Evolutionary conservation across 345 rosid species (phyloP), one percentile per base, ranked within the genome.

Genomic region (Jatropha curcas): DNA sequence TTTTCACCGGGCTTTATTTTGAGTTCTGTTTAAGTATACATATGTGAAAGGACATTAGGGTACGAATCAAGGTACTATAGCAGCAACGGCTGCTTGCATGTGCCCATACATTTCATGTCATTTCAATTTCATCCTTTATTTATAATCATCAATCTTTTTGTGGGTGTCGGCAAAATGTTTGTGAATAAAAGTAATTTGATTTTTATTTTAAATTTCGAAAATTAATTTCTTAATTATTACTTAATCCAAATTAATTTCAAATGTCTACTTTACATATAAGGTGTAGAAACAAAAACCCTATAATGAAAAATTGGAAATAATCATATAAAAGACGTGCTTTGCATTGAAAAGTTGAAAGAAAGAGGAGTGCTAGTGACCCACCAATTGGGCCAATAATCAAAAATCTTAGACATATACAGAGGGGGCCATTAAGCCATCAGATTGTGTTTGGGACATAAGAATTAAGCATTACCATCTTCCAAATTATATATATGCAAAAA

Each of bases 11-110:
- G n/a, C n/a, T 17, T 13, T 57, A 37, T 8, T 0, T 11, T 17
- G 7, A 39, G 31, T 55, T 55, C 12, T 10, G 4, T 55, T 4
- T 58, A 24, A 22, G 9, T 22, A 55, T 55, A 7, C 66, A 67
- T 68, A 73, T 75, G 73, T 79, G 70, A 41, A n/a, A 41, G 45
- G 45, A 41, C 68, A 76, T 60, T 60, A 24, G 59, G 67, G 77
- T 77, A 77, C 84, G 33, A 37, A 68, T 37, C 68, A 62, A 74
- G 84, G 84, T 81, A 81, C 81, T 39, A 8, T 4, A 39, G 43
- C 78, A 58, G n/a, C 53, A 27, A n/a, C 30, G 7, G 19, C 31
- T 39, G 7, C 10, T 19, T 41, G 55, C n/a, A n/a, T 31, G 65
- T 48, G 25, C 24, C 59, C 17, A 33, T 34, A 52, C 59, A 39